A percentile compares a stretch with the other conserved stretches of the same genome.
Evolutionary conservation across 208 protist genomes (phyloP).

Genomic region (Leishmania braziliensis): DNA sequence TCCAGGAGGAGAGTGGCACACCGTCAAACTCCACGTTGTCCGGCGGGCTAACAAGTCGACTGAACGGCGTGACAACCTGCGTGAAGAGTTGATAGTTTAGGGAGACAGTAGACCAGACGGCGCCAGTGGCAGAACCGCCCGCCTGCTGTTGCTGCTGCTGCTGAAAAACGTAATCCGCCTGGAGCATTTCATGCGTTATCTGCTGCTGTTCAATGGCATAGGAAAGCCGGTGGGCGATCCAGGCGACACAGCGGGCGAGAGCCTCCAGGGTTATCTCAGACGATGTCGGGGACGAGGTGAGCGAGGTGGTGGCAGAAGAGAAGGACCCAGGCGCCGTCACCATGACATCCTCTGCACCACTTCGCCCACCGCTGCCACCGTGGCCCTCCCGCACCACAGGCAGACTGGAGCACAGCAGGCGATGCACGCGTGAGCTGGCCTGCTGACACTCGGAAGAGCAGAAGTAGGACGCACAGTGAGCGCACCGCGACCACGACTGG

Average conservation of each 20-base stretch:
- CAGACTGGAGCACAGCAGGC: conserved; percentile 57
- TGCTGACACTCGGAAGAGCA: conserved; percentile 56
- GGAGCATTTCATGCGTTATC: conserved; percentile 50
- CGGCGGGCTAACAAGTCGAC: conserved; percentile 71
- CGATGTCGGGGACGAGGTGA: not conserved
- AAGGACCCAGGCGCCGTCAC: not conserved
- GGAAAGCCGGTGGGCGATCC: conserved; percentile 54
- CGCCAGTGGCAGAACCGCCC: not conserved
- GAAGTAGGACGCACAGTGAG: conserved; percentile 57
- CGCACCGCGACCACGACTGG: conserved; percentile 38
- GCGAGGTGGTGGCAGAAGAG: not conserved
- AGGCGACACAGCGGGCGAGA: conserved; percentile 67
- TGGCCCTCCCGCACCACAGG: conserved; percentile 28
- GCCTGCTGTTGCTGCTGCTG: conserved; percentile 21
- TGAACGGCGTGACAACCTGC: conserved; percentile 57
- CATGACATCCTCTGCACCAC: not conserved
- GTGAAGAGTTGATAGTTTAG: conserved; percentile 69
- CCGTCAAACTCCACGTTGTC: conserved; percentile 43
- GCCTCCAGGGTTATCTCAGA: conserved; percentile 62
- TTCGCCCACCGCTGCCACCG: not conserved
- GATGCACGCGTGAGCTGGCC: conserved; percentile 36
- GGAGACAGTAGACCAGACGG: conserved; percentile 9
- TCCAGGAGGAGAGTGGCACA: conserved; percentile 54
- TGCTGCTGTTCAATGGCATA: conserved; percentile 41
- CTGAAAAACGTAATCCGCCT: conserved; percentile 27